phyloP scores from a whole-genome alignment of 2,329 filamentous ascomycete species.

The Neopestalotiopsis clavispora region DNA sequence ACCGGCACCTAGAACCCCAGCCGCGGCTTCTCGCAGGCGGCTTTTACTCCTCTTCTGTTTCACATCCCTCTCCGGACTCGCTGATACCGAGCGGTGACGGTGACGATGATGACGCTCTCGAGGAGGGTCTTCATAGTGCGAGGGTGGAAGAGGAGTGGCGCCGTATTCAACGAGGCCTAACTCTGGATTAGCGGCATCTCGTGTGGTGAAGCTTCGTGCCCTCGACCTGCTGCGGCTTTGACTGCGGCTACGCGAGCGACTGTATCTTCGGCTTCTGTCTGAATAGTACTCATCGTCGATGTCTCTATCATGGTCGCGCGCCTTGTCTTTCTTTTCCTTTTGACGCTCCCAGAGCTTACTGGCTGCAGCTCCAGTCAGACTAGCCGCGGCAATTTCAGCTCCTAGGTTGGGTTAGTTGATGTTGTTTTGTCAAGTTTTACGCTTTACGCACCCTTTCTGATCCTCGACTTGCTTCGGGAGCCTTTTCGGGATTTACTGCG shows the following conservation, averaged over 20 bases:
- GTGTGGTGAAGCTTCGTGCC: constrained; percentile 40
- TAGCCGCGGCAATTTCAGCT: constrained; percentile 65
- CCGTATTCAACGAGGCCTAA: constrained; percentile 73
- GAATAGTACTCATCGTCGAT: constrained; percentile 39
- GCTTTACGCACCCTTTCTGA: constrained; percentile 45
- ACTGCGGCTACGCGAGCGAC: constrained; percentile 30
- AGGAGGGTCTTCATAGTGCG: constrained; percentile 54
- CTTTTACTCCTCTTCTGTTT: constrained; percentile 59
- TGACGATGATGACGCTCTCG: constrained; percentile 48
- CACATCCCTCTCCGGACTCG: constrained; percentile 39
- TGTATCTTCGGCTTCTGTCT: constrained; percentile 22
- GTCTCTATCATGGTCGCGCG: constrained; percentile 43
- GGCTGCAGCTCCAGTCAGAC: constrained; percentile 63
- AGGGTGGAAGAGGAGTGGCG: constrained; percentile 57
- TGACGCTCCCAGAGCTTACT: constrained; percentile 66
- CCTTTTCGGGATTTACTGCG: constrained; percentile 53
- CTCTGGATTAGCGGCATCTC: constrained; percentile 65
- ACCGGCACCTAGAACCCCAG: constrained; percentile 58
- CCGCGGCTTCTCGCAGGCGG: constrained; percentile 58
- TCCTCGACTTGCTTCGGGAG: constrained; percentile 44
- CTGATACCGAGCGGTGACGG: constrained; percentile 37
- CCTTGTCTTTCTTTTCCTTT: constrained; percentile 59
- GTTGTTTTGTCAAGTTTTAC: not conserved
- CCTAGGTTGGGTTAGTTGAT: constrained; percentile 28
- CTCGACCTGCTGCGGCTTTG: constrained; percentile 43